phyloP scores from a whole-genome alignment of 2,329 filamentous ascomycete genomes.

The Botrytis porri region DNA sequence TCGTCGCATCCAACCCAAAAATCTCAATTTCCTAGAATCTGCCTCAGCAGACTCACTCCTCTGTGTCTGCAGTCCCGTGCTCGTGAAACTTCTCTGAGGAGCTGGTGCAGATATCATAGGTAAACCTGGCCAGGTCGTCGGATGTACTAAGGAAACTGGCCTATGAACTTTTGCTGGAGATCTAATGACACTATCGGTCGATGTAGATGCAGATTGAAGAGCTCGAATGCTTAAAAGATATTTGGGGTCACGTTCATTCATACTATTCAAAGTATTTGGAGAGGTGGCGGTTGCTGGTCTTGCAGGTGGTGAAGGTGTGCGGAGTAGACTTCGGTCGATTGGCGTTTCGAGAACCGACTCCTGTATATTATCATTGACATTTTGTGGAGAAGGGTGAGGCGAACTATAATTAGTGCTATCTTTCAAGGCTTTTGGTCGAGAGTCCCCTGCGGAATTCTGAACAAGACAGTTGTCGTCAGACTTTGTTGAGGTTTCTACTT shows the following conservation, averaged over 20 bases:
- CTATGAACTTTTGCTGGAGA: neutral
- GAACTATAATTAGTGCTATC: neutral
- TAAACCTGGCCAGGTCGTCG: neutral
- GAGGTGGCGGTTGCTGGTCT: constrained; percentile 10
- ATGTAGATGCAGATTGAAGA: constrained; percentile 18
- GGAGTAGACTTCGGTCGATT: constrained; percentile 10
- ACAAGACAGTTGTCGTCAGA: neutral
- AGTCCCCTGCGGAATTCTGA: neutral
- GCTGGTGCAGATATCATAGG: neutral
- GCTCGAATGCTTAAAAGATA: constrained; percentile 26
- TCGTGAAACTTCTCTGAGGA: neutral
- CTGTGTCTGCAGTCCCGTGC: neutral
- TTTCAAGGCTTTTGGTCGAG: neutral
- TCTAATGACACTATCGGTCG: neutral
- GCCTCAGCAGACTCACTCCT: neutral
- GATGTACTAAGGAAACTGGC: neutral
- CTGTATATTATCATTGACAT: neutral
- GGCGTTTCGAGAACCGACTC: neutral
- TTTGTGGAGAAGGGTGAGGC: neutral
- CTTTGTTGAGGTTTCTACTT: neutral
- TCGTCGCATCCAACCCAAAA: neutral
- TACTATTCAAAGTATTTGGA: constrained; percentile 28
- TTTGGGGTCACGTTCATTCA: constrained; percentile 31
- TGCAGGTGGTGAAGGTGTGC: constrained; percentile 17
- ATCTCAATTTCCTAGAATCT: neutral